A percentile compares a stretch with the other conserved stretches of the same genome.
These are phyloP conservation scores for Penicillium sumatraense DNA, from an alignment of 2,329 filamentous ascomycete genomes.

Conservation along the genomic window DNA sequence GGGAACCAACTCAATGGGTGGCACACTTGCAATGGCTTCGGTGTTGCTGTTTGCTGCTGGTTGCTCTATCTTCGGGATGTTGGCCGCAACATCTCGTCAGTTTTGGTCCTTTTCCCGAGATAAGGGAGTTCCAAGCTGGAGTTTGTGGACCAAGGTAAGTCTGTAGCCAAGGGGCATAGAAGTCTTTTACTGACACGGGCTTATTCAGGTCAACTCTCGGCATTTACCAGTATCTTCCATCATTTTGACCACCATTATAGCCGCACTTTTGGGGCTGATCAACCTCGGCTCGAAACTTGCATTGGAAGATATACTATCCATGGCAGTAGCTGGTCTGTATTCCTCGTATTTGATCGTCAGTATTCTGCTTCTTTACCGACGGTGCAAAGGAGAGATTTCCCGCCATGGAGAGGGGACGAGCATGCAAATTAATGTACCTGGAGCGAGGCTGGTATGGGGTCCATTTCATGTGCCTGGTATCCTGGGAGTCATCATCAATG, in stretches of 20 bases:
- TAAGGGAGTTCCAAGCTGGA: slow-evolving; percentile 38
- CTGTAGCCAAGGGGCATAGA: no score
- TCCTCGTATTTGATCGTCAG: slow-evolving; percentile 56
- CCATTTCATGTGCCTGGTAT: slow-evolving; percentile 43
- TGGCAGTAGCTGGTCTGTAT: slow-evolving; percentile 52
- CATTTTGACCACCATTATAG: slow-evolving; percentile 31
- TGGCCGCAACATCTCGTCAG: slow-evolving; percentile 39
- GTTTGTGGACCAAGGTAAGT: slow-evolving; percentile 30
- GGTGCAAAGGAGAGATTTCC: slow-evolving; percentile 38
- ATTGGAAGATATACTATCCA: slow-evolving; percentile 55
- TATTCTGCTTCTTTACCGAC: slow-evolving; percentile 48
- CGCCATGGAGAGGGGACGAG: slow-evolving; percentile 38
- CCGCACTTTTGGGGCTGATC: slow-evolving; percentile 51
- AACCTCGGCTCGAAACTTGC: slow-evolving; percentile 56
- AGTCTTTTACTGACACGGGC: background rate
- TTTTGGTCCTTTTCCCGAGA: slow-evolving; percentile 45
- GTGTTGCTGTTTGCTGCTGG: slow-evolving; percentile 34
- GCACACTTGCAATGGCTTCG: slow-evolving; percentile 27
- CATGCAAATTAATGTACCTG: slow-evolving; percentile 18
- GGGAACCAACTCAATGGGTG: slow-evolving; percentile 36
- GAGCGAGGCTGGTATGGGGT: slow-evolving; percentile 25
- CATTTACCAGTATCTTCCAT: slow-evolving; percentile 35
- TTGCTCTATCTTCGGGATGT: slow-evolving; percentile 36
- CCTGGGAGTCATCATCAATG: slow-evolving; percentile 48
- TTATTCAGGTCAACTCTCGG: background rate